Conservation (phyloP, 176 grass and related monocot species). For the Panicum miliaceum region DNA sequence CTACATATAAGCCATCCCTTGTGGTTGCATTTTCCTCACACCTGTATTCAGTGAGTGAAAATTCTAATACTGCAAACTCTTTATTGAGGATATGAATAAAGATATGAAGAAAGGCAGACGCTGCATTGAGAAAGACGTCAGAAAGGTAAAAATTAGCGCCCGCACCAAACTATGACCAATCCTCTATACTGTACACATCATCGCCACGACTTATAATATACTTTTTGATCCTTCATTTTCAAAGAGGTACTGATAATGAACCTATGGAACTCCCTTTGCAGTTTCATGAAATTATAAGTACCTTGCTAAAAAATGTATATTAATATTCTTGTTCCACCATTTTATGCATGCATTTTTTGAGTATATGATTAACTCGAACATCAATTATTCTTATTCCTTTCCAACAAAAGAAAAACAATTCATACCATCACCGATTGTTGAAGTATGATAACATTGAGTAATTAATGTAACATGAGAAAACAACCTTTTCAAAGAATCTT, state of each 20-base stretch:
- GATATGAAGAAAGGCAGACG: slow-evolving; percentile 7
- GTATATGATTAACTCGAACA: background rate
- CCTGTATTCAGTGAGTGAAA: slow-evolving; percentile 50
- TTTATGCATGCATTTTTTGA: background rate
- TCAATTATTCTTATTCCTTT: background rate
- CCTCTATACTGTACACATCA: slow-evolving; percentile 26
- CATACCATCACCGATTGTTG: background rate
- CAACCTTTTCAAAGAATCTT: slow-evolving; percentile 76
- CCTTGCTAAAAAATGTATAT: background rate
- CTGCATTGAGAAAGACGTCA: background rate
- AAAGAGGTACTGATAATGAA: slow-evolving; percentile 17
- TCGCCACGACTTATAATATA: slow-evolving; percentile 23
- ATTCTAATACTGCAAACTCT: background rate
- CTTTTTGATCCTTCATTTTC: slow-evolving; percentile 18
- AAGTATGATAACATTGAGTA: slow-evolving; percentile 44
- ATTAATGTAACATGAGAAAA: slow-evolving; percentile 32
- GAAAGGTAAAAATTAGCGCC: background rate
- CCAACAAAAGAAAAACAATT: slow-evolving; percentile 11
- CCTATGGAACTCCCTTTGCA: background rate
- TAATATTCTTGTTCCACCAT: background rate
- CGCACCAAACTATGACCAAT: slow-evolving; percentile 29
- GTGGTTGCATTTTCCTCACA: slow-evolving; percentile 69
- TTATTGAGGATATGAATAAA: slow-evolving; percentile 19
- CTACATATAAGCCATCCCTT: slow-evolving; percentile 59
- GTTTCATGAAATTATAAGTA: background rate